These are phyloP conservation scores for Mrakiaceae sp. DNA, from an alignment of 1,284 basidiomycete genomes.

Conservation along the genomic window DNA sequence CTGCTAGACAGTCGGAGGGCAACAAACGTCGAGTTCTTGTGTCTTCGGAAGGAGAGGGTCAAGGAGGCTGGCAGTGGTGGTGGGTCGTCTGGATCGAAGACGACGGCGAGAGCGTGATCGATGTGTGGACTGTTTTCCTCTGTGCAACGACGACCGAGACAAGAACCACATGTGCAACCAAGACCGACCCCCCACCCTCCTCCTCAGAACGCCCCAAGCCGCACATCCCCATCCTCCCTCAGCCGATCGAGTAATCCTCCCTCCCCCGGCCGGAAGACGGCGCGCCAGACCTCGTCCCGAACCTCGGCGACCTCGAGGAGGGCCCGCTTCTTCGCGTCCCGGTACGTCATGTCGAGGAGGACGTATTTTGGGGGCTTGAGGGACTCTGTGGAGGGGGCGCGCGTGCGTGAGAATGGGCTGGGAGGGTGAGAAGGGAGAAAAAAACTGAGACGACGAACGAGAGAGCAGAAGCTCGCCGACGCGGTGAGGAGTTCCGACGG, in stretches of 20 bases:
- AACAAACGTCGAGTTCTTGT: slow-evolving; percentile 90
- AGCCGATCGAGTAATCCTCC: not conserved
- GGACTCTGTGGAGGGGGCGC: slow-evolving; percentile 22
- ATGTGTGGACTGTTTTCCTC: too few species aligned
- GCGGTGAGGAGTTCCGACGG: slow-evolving; percentile 35
- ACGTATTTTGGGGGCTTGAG: slow-evolving; percentile 30
- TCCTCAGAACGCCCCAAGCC: not conserved
- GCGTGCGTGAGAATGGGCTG: not conserved
- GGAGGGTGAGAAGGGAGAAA: slow-evolving; percentile 8
- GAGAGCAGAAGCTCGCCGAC: slow-evolving; percentile 33
- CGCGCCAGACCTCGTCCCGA: slow-evolving; percentile 34
- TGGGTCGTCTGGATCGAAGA: not conserved
- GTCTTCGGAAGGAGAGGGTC: slow-evolving; percentile 35
- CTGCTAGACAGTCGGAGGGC: slow-evolving; percentile 74
- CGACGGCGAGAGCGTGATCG: not conserved
- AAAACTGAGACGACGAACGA: slow-evolving; percentile 19
- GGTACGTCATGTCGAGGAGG: slow-evolving; percentile 31
- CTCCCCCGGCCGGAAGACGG: slow-evolving; percentile 22
- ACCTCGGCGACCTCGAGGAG: slow-evolving; percentile 34
- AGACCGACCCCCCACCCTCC: too few species aligned
- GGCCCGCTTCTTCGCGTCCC: slow-evolving; percentile 27
- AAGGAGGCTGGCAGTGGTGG: not conserved
- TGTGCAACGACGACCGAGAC: too few species aligned
- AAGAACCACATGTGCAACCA: too few species aligned
- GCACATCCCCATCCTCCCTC: not conserved